Evolutionary conservation across 495 filamentous ascomycete genomes (phyloP).

Genomic region (Aspergillus bridgeri): DNA sequence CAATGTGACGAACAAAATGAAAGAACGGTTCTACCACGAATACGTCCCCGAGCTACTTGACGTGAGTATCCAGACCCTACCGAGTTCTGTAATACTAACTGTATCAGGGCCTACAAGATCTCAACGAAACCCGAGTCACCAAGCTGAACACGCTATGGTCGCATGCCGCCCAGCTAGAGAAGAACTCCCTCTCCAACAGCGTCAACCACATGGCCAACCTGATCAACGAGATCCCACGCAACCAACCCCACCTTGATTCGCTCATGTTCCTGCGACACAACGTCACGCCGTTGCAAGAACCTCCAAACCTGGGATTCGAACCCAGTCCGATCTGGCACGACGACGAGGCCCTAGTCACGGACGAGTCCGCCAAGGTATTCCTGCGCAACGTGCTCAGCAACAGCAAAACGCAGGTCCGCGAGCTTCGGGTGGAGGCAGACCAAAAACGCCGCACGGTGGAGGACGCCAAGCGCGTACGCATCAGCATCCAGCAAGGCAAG

Average conservation of each 20-base stretch:
- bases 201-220: slow-evolving; percentile 66
- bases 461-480: slow-evolving; percentile 61
- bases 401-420: slow-evolving; percentile 76
- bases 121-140: slow-evolving; percentile 80
- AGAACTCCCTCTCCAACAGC: slow-evolving; percentile 64
- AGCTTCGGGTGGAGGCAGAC: slow-evolving; percentile 76
- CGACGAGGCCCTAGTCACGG: slow-evolving; percentile 74
- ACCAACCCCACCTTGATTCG: slow-evolving; percentile 83
- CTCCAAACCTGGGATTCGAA: slow-evolving; percentile 79
- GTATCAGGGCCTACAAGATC: slow-evolving; percentile 70
- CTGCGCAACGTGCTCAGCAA: slow-evolving; percentile 88
- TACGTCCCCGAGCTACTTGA: slow-evolving; percentile 93
- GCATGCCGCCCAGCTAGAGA: slow-evolving; percentile 74
- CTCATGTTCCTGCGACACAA: slow-evolving; percentile 98
- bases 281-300: slow-evolving; percentile 73
- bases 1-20: slow-evolving; percentile 93
- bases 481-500: slow-evolving; percentile 71
- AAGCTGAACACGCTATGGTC: slow-evolving; percentile 87
- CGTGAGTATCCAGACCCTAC: slow-evolving; percentile 47
- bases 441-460: slow-evolving; percentile 82
- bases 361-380: slow-evolving; percentile 84
- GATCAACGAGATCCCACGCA: slow-evolving; percentile 77
- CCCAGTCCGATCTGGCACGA: slow-evolving; percentile 98
- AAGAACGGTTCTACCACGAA: slow-evolving; percentile 94
- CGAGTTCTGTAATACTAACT: slow-evolving; percentile 2